Base-by-base conservation (phyloP, 2,329 filamentous ascomycete species). In the Trichoderma citrinoviride region DNA sequence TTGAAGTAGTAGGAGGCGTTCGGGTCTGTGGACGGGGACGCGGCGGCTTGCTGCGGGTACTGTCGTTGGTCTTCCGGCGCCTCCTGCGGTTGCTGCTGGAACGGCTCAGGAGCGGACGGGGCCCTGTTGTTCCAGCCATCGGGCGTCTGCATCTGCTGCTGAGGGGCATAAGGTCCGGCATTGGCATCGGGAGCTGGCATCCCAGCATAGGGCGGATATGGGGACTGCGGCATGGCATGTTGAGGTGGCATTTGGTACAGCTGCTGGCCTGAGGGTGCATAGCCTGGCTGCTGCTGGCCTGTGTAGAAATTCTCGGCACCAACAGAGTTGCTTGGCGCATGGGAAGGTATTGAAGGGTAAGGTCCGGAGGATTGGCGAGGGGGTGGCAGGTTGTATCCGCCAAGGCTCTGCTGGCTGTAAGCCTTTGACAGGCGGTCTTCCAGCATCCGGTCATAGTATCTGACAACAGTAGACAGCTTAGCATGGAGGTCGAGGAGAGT, bases 371-470 rank as follows among this genome's bases (percentile, higher is more conserved):
- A 77, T 71, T 79, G 86, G 40, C 80, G 81, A 54, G 75, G 77
- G 41, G 81, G 79, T 19, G 85, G 82, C 12, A 86, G 76, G 66
- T 80, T 84, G 69, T 92, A 92, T 2, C 85, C 84, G 12, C 88
- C 85, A 21, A 92, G 79, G 49, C 78, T 88, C 71, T 94, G 90
- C 72, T 96, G 92, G 68, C 88, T 90, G 75, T 98, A 98, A 1
- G 95, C 94, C 75, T 90, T 96, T 8, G 93, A 96, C 27, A 99
- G 82, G 44, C 95, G 88, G 68, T 99, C 95, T 77, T 99, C 95
- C 17, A 99, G 84, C 95, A 99, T 98, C 46, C 93, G 88, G 76
- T 99, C 95, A 74, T 99, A 99, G 75, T 98, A 98, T 40, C 95
- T 87, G 5, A 99, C 95, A 27, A 98, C 95, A 0, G 94, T 97